Conservation (phyloP, 192 early-diverging fungal genomes). For the Globomyces pollinis-pini region DNA sequence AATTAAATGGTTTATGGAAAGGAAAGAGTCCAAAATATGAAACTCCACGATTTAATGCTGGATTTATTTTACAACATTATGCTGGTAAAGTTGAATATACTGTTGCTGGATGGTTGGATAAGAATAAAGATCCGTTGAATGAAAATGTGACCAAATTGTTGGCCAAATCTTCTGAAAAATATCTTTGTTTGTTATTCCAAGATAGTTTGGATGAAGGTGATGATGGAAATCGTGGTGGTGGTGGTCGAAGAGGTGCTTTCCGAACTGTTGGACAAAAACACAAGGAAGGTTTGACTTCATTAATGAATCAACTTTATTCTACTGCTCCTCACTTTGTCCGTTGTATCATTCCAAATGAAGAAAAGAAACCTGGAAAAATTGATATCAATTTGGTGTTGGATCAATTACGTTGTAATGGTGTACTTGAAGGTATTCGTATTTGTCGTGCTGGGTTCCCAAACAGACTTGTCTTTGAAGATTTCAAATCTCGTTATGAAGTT, state of each 20-base stretch:
- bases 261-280: conserved; percentile 89
- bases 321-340: conserved; percentile 98
- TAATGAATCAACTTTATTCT: conserved; percentile 85
- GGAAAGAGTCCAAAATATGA: conserved; percentile 83
- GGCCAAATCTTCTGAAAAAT: conserved; percentile 72
- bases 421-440: conserved; percentile 94
- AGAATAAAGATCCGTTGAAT: conserved; percentile 98
- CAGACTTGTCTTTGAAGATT: conserved; percentile 83
- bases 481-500: conserved; percentile 89
- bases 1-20: conserved; percentile 84
- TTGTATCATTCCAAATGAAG: conserved; percentile 92
- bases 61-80: conserved; percentile 90
- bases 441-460: conserved; percentile 94
- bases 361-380: conserved; percentile 80
- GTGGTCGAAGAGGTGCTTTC: conserved; percentile 79
- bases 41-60: conserved; percentile 72
- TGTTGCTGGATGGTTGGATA: conserved; percentile 87
- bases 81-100: conserved; percentile 93
- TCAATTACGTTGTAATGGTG: conserved; percentile 94
- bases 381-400: conserved; percentile 80
- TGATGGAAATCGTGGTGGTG: conserved; percentile 17
- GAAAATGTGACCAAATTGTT: conserved; percentile 84
- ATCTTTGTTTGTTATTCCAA: conserved; percentile 70
- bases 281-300: conserved; percentile 81
- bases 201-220: conserved; percentile 68